Conservation (phyloP, 1,284 basidiomycete genomes). For the Hortiboletus rubellus region DNA sequence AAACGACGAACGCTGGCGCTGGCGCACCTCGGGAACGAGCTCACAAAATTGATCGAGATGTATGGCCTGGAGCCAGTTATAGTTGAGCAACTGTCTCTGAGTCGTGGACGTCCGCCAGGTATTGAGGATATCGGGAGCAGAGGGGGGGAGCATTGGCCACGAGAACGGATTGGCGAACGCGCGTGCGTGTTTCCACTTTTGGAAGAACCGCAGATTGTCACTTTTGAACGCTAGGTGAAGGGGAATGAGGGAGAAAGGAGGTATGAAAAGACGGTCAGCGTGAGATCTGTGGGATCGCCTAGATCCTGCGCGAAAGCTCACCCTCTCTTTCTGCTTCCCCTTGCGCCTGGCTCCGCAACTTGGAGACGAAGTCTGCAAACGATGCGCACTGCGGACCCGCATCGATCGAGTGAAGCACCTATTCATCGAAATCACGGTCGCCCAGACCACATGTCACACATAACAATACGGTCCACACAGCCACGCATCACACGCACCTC, state of each 20-base stretch:
- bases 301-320: slow-evolving; percentile 8
- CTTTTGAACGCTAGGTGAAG: slow-evolving; percentile 18
- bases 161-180: slow-evolving; percentile 35
- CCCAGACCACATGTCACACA: slow-evolving; percentile 1
- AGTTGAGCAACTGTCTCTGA: slow-evolving; percentile 34
- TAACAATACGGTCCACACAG: too few relatives aligned
- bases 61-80: slow-evolving; percentile 33
- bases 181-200: slow-evolving; percentile 33
- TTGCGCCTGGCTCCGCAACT: slow-evolving; percentile 26
- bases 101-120: slow-evolving; percentile 24
- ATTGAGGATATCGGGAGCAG: slow-evolving; percentile 30
- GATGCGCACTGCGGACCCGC: slow-evolving; percentile 12
- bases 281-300: neutral
- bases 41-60: slow-evolving; percentile 29
- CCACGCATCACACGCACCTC: slow-evolving; percentile 28
- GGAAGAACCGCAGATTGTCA: slow-evolving; percentile 30
- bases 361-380: slow-evolving; percentile 28
- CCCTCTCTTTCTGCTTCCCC: slow-evolving; percentile 30
- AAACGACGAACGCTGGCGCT: neutral
- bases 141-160: slow-evolving; percentile 32
- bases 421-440: neutral
- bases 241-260: neutral
- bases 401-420: slow-evolving; percentile 29
- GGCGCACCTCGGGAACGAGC: slow-evolving; percentile 21
- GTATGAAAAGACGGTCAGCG: neutral